A percentile compares a stretch with the other conserved stretches of the same genome.
Evolutionary conservation across 2,329 filamentous ascomycete species (phyloP).

Genomic region (Colletotrichum limetticola): DNA sequence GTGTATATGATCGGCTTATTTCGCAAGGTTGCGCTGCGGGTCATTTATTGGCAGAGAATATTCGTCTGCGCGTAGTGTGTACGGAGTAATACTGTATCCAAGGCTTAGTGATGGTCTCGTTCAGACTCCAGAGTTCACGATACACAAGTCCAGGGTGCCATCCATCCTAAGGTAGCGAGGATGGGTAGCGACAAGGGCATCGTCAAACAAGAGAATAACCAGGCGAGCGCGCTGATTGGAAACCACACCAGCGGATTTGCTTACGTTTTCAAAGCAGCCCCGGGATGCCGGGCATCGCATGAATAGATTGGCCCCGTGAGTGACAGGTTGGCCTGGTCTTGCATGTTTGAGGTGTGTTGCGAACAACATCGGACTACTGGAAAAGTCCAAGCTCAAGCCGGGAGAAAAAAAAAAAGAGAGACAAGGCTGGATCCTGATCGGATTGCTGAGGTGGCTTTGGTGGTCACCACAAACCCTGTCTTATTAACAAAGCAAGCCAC

Average conservation of each 20-base stretch:
- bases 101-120: neutral
- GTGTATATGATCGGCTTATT: conserved; percentile 23
- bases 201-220: conserved; percentile 1
- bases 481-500: conserved; percentile 9
- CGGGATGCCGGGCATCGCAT: conserved; percentile 29
- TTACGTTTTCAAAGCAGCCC: conserved; percentile 8
- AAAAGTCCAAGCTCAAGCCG: conserved; percentile 23
- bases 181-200: neutral
- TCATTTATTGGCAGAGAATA: conserved; percentile 3
- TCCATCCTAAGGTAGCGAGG: neutral
- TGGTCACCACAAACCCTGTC: neutral
- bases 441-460: neutral
- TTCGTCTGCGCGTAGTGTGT: neutral
- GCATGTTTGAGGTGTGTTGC: conserved; percentile 43
- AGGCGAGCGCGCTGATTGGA: conserved; percentile 5
- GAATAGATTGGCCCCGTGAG: conserved; percentile 31
- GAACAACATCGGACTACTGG: conserved; percentile 35
- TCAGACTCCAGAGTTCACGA: neutral
- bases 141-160: neutral
- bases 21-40: conserved; percentile 9
- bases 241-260: conserved; percentile 18
- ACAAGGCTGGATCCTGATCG: conserved; percentile 22
- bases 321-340: conserved; percentile 24
- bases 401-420: neutral
- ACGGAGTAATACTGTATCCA: neutral